A percentile compares a stretch with the other conserved stretches of the same genome.
These are phyloP conservation scores for Solanum sejunctum DNA, from an alignment of 257 asterid genomes.

Conservation along the genomic window DNA sequence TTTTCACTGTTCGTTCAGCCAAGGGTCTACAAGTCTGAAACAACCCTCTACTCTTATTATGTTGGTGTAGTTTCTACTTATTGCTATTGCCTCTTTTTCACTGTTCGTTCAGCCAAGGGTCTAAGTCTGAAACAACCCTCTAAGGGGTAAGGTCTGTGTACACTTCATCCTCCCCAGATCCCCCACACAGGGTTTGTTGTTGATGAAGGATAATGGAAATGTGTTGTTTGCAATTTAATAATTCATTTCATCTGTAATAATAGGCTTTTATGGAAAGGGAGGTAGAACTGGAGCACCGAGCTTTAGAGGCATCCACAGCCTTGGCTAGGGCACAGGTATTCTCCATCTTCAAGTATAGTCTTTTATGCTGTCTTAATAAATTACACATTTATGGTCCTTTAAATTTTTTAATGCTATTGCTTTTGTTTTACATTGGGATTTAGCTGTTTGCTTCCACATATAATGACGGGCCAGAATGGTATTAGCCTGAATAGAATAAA, in stretches of 20 bases:
- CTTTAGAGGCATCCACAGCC: slow-evolving; percentile 88
- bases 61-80: neutral
- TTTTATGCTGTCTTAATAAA: neutral
- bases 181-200: neutral
- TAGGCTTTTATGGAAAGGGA: slow-evolving; percentile 98
- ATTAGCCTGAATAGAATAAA: neutral
- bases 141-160: neutral
- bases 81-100: neutral
- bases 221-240: neutral
- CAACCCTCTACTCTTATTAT: neutral
- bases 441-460: neutral
- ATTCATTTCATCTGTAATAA: slow-evolving; percentile 5
- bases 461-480: neutral
- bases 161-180: neutral
- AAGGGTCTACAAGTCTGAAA: neutral
- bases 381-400: neutral
- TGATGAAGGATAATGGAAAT: neutral
- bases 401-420: neutral
- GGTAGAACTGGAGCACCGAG: slow-evolving; percentile 92
- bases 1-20: neutral
- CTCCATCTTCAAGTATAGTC: neutral
- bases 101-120: neutral
- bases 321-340: slow-evolving; percentile 91
- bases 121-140: neutral
- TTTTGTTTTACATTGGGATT: neutral